Base-by-base conservation (phyloP, 257 asterid species). In the Solanum lycopersicoides region DNA sequence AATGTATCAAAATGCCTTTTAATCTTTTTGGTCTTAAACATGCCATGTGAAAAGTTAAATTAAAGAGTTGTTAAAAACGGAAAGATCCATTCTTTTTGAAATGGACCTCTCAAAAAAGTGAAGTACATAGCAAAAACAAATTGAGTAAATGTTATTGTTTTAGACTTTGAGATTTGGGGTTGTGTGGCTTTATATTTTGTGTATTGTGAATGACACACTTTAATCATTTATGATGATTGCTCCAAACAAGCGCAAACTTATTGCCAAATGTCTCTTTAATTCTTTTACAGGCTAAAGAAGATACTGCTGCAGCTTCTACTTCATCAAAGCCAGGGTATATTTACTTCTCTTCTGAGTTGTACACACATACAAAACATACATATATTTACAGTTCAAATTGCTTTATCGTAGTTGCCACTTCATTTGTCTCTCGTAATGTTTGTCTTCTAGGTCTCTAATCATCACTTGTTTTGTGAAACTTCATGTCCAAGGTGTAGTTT, bases 301-400 rank as follows among this genome's bases (percentile, higher is more conserved):
- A 91, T 25, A 91, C 85, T 80, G 92, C 68, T 83, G 32, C 92
- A 42, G 89, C 92, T 89, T 88, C 95, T 77, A 82, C 95, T 34
- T 85, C 93, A 86, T 91, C 95, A 69, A 94, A 91, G 90, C 88
- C 95, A 12, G 97, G 98, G 96, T 93, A 93, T 37, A 82, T 87
- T 85, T 88, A 65, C 76, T 82, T 89, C 68, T 80, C 84, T 56
- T 79, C 15, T 79, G 25, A 45, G 42, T 45, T 42, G 11, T 77
- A n/a, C n/a, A n/a, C 3, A 11, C n/a, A 44, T 44, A n/a, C 3
- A 44, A 1, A 21, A 30, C 53, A 23, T 12, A 14, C 59, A 23
- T 41, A 74, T 44, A 16, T 44, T 28, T 79, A 44, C 1, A 28
- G 66, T 28, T 45, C 66, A 45, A 45, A 44, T 79, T 25, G 41